Evolutionary conservation across 371 early-diverging fungal species (phyloP), one percentile per base, ranked within the genome.

Genomic region (Lichtheimia hyalospora): DNA sequence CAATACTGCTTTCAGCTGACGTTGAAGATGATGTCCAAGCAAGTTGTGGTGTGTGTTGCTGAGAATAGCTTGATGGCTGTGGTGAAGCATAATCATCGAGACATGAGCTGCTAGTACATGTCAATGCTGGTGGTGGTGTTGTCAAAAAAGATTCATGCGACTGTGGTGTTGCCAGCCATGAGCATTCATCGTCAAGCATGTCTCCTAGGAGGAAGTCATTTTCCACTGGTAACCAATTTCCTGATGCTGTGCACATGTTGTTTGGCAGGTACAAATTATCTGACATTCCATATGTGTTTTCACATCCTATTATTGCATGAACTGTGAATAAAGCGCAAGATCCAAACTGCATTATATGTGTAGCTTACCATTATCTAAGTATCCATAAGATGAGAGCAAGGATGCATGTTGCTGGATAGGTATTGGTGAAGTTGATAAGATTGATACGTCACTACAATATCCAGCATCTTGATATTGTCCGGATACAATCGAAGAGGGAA

Each of bases 1-100:
- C 40, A 53, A 40, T 53, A 18, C 23, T 53, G 20, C n/a, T 53
- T 53, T 53, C 53, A 16, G 27, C 51, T 23, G 53, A 53, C n/a
- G 34, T 10, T 34, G 53, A 40, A 16, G 53, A 39, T 21, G 53
- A 20, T 3, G 53, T 53, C 27, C 28, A 53, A 16, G 53, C 53
- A 34, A 53, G 21, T 7, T 34, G n/a, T 16, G 53, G 53, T 16
- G 53, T 34, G 2, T 15, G 40, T 53, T 53, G 53, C 16, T 34
- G 14, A 13, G 53, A 39, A 46, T 46, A 46, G 20, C 20, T 12
- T 21, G 53, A 8, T 53, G 53, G 40, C 10, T 40, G 40, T 15
- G 53, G 14, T 39, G 53, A 53, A 40, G 41, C 23, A 40, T 34
- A 16, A 40, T 53, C n/a, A 40, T n/a, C 53, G 13, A 53, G 18